These are phyloP conservation scores for Irpex rosettiformis DNA, from an alignment of 1,284 basidiomycete species.

Conservation along the genomic window DNA sequence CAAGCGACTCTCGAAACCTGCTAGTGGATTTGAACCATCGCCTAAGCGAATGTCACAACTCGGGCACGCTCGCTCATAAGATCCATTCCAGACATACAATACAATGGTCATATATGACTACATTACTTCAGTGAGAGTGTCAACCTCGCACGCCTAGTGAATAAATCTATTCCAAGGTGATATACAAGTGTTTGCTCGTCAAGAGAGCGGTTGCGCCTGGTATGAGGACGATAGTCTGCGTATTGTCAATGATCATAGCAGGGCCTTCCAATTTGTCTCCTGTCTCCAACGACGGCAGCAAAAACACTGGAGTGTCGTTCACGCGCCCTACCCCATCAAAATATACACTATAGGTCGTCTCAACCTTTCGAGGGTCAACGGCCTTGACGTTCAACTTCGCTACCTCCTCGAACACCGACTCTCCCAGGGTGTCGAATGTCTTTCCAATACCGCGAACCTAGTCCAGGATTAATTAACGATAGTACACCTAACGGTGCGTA, in stretches of 20 bases:
- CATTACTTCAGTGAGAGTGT: no score
- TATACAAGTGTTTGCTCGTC: slow-evolving; percentile 71
- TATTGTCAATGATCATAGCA: slow-evolving; percentile 88
- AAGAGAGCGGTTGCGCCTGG: slow-evolving; percentile 65
- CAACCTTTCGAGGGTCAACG: slow-evolving; percentile 43
- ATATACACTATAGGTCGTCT: slow-evolving; percentile 65
- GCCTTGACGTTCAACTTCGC: slow-evolving; percentile 41
- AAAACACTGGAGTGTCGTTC: slow-evolving; percentile 75
- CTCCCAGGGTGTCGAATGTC: slow-evolving; percentile 81
- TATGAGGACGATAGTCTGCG: slow-evolving; percentile 86
- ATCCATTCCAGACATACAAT: no score
- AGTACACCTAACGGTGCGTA: background rate
- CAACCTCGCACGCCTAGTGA: background rate
- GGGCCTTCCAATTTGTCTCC: slow-evolving; percentile 80
- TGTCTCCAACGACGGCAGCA: slow-evolving; percentile 60
- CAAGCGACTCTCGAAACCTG: background rate
- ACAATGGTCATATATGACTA: no score
- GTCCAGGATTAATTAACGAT: background rate
- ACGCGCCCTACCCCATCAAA: slow-evolving; percentile 76
- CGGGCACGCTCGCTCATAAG: no score
- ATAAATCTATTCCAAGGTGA: slow-evolving; percentile 42
- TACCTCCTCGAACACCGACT: slow-evolving; percentile 78
- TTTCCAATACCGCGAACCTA: slow-evolving; percentile 81
- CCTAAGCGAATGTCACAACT: no score
- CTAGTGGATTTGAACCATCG: background rate